These are phyloP conservation scores for Cladosporium sp. DNA, from an alignment of 2,329 filamentous ascomycete genomes.

Conservation along the genomic window DNA sequence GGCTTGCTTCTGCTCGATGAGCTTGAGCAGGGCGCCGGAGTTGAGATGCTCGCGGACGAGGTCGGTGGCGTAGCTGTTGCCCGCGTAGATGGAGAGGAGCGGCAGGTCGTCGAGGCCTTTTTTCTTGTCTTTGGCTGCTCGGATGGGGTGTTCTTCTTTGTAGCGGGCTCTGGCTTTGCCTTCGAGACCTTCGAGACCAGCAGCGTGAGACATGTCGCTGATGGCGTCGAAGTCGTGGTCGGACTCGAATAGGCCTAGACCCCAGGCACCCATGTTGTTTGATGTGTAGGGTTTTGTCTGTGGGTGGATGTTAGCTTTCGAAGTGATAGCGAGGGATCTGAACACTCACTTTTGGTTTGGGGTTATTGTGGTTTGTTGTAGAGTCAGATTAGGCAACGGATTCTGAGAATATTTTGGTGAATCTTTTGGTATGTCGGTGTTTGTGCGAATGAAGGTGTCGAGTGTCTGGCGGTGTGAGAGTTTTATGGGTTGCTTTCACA, in stretches of 20 bases:
- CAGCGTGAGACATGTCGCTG: background rate
- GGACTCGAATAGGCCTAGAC: slow-evolving; percentile 17
- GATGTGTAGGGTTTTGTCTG: no score
- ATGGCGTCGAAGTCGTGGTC: slow-evolving; percentile 17
- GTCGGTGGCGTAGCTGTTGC: slow-evolving; percentile 4
- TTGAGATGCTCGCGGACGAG: slow-evolving; percentile 13
- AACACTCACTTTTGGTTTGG: no score
- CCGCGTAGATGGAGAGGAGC: slow-evolving; percentile 8
- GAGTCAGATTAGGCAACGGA: no score
- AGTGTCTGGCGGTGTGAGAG: no score
- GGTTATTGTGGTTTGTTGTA: no score
- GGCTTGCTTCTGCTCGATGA: background rate
- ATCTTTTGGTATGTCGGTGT: no score
- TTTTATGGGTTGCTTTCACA: no score
- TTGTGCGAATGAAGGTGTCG: no score
- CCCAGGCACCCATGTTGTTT: slow-evolving; percentile 16
- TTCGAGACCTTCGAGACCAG: slow-evolving; percentile 11
- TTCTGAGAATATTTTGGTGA: no score
- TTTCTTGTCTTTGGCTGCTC: background rate
- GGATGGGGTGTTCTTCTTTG: background rate
- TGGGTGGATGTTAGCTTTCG: no score
- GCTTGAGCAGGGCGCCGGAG: slow-evolving; percentile 4
- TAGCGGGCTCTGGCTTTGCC: background rate
- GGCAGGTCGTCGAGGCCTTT: background rate
- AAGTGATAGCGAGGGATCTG: no score